Base-by-base conservation (phyloP, 805 yeast genomes). In the Candida nemodendra region DNA sequence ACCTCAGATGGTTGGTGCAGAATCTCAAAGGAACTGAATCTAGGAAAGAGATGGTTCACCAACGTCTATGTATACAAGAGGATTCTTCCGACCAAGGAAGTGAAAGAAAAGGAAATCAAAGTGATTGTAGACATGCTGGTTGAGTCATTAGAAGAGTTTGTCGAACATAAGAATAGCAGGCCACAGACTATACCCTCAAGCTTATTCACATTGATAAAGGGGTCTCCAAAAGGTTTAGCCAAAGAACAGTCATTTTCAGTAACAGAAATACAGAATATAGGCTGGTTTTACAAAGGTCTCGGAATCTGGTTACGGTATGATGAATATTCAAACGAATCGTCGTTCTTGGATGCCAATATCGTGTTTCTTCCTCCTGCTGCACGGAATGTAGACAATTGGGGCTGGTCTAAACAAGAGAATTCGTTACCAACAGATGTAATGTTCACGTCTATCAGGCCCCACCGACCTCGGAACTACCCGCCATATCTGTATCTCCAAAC, bases 241-340 rank as follows among this genome's bases (percentile, higher is more conserved):
- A 15, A 15, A 6, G 36, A 21, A 8, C 7, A 21, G 7, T 11
- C 24, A 21, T 11, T 11, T 11, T 8, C 24, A 8, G 24, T 21
- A 8, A 33, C 28, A 4, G 39, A 34, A 21, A 38, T 24, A 9
- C 26, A 17, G 25, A 34, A 53, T 4, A 50, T 51, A 17, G 78
- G 72, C 11, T 79, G 85, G 85, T 59, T 45, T 14, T 54, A 62
- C 18, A 66, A 65, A 37, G 54, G 65, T 4, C 49, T 66, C 47
- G 83, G 84, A 7, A 51, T 84, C 11, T 84, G 89, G 90, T 65
- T 76, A 21, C 74, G 75, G 44, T 66, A 66, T 34, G 87, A 79
- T 4, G 39, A 53, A 4, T 68, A 41, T 32, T 37, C 40, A 5
- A n/a, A n/a, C n/a, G n/a, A n/a, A n/a, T n/a, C n/a, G n/a, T n/a